Evolutionary conservation across 352 stramenopile species (phyloP).

Genomic region (Phytophthora pisi): DNA sequence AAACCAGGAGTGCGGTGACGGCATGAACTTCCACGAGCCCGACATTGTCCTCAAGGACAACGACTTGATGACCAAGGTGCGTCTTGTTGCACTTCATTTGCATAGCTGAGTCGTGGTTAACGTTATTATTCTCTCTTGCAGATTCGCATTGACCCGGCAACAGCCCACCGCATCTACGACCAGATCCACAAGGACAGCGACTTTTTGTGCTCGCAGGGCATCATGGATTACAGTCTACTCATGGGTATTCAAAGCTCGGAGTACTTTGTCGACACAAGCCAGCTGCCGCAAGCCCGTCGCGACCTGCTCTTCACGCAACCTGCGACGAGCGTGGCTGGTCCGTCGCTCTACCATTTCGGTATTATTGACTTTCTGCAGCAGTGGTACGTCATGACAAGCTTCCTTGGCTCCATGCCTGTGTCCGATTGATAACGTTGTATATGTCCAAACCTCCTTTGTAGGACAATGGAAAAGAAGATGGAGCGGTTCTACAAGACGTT

Average conservation of each 20-base stretch:
- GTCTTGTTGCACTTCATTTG: background rate
- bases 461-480: conserved; percentile 91
- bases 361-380: conserved; percentile 94
- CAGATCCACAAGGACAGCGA: conserved; percentile 89
- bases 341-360: conserved; percentile 90
- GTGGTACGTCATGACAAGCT: conserved; percentile 55
- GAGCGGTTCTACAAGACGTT: conserved; percentile 92
- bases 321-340: conserved; percentile 85
- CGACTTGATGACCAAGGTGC: conserved; percentile 88
- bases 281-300: conserved; percentile 58
- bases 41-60: conserved; percentile 92
- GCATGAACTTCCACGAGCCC: conserved; percentile 88
- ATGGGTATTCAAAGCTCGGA: conserved; percentile 91
- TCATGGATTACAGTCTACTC: conserved; percentile 94
- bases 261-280: conserved; percentile 86
- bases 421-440: conserved; percentile 11
- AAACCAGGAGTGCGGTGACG: conserved; percentile 85
- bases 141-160: conserved; percentile 80
- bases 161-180: conserved; percentile 87
- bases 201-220: conserved; percentile 89
- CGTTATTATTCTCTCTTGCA: conserved; percentile 14
- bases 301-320: conserved; percentile 83
- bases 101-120: background rate
- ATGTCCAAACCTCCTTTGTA: conserved; percentile 21
- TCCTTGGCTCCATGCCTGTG: background rate